Evolutionary conservation across 2,329 filamentous ascomycete species (phyloP), one percentile per base, ranked within the genome.

Genomic region (Teratosphaeria nubilosa): DNA sequence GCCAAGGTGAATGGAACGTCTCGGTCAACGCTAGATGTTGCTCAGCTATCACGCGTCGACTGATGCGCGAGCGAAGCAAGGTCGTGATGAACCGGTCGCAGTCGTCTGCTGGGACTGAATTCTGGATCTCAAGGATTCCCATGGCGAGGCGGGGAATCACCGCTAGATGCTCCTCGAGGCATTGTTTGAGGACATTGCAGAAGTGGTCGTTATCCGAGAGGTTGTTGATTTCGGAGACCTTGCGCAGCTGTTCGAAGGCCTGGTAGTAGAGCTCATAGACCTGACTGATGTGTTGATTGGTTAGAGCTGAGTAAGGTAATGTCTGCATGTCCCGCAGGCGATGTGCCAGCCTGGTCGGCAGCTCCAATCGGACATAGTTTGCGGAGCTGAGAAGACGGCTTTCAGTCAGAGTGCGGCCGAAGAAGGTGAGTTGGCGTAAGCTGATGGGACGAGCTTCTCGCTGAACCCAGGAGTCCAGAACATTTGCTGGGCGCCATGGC

Each of bases 231-330:
- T 96, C 90, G 55, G 86, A 86, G 48, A 96, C 79, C 64, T 87
- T 87, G 53, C 94, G 88, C 63, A 97, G 88, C 56, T 80, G 85
- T 71, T 99, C 94, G 68, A 99, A 99, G n/a, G 94, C 92, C 64
- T 86, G 86, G 75, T 96, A 95, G 78, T 99, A 99, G 6, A 96
- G 81, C 72, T 97, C 90, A 75, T 99, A 99, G 34, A 97, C 94
- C 64, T 95, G 86, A 70, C 88, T 90, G 62, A 99, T 88, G 73
- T 99, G 90, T 6, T 85, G 85, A 68, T 99, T 99, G n/a, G 89
- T 91, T 53, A 97, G 90, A 57, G 97, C 92, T 41, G 94, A 89
- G 71, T 96, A 99, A 20, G 94, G 94, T 48, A 99, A 80, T 62
- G 89, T 91, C 74, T 99, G 94, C 83, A 99, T 97, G 72, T 99